These are phyloP conservation scores for Hirsutella minnesotensis DNA, from an alignment of 2,329 filamentous ascomycete species.

Conservation along the genomic window DNA sequence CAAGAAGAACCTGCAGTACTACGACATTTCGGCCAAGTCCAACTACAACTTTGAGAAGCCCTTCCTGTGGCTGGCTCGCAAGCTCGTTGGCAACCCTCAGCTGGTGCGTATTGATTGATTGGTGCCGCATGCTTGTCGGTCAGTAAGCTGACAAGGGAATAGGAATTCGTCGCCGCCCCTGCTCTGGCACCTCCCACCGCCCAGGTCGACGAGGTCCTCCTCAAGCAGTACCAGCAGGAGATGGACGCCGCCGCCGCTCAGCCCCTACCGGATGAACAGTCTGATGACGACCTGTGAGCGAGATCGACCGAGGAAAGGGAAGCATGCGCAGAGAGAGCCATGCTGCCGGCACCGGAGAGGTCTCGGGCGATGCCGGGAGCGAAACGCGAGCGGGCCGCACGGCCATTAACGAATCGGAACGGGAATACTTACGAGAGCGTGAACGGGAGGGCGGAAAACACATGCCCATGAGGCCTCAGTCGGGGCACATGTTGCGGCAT, in stretches of 20 bases:
- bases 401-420: conserved; percentile 26
- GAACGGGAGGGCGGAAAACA: conserved; percentile 18
- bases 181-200: conserved; percentile 92
- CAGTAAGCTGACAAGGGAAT: conserved; percentile 13
- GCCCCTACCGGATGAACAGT: conserved; percentile 92
- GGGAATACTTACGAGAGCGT: conserved; percentile 22
- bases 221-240: conserved; percentile 76
- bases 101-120: conserved; percentile 8
- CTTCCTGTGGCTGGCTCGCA: conserved; percentile 97
- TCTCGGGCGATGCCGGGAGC: conserved; percentile 11
- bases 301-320: conserved; percentile 11
- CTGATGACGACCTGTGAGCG: conserved; percentile 55
- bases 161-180: conserved; percentile 95
- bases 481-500: conserved; percentile 19
- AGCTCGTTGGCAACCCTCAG: conserved; percentile 84
- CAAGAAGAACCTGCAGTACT: conserved; percentile 99
- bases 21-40: conserved; percentile 98
- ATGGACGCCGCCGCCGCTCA: conserved; percentile 69
- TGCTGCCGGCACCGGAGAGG: conserved; percentile 11
- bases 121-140: not conserved
- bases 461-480: conserved; percentile 17
- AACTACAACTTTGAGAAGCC: conserved; percentile 99
- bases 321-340: conserved; percentile 11
- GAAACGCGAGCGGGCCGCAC: conserved; percentile 19
- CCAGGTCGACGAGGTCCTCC: conserved; percentile 71